A percentile compares a stretch with the other conserved stretches of the same genome.
These are phyloP conservation scores for Colletotrichum trifolii DNA, from an alignment of 2,329 filamentous ascomycete species.

Conservation along the genomic window DNA sequence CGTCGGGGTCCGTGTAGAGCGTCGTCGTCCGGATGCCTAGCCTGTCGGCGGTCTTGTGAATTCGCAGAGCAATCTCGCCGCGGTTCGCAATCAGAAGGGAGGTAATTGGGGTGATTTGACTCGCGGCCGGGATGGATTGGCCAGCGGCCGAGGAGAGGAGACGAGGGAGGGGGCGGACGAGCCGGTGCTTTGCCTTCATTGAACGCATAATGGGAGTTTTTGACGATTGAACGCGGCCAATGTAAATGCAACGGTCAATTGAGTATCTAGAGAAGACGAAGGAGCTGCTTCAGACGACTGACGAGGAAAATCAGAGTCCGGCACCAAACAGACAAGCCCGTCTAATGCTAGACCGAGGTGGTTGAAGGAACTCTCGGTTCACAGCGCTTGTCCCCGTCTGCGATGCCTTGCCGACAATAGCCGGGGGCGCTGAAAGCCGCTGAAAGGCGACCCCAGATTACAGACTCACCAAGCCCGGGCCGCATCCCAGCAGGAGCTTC, in stretches of 20 bases:
- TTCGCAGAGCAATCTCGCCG: conserved; percentile 95
- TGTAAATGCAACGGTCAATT: conserved; percentile 1
- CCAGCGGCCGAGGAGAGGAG: conserved; percentile 43
- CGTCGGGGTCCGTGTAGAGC: conserved; percentile 93
- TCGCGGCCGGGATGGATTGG: conserved; percentile 28
- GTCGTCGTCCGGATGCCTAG: conserved; percentile 95
- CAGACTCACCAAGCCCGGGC: conserved; percentile 5
- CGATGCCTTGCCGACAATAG: conserved; percentile 35
- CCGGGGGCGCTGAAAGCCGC: conserved; percentile 29
- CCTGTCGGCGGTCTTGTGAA: conserved; percentile 86
- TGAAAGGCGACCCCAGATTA: conserved; percentile 29
- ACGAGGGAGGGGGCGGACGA: conserved; percentile 57
- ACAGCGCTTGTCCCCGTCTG: conserved; percentile 7
- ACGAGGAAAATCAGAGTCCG: conserved; percentile 5
- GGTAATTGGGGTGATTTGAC: conserved; percentile 64
- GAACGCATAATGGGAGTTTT: conserved; percentile 60
- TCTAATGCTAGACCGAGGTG: conserved; percentile 21
- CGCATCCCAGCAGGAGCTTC: background rate
- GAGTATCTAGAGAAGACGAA: background rate
- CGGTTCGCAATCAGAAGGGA: conserved; percentile 96
- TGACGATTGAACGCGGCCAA: too few relatives aligned
- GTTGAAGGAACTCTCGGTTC: conserved; percentile 27
- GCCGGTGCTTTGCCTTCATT: conserved; percentile 62
- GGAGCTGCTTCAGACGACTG: background rate
- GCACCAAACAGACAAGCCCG: background rate